A percentile compares a stretch with the other conserved stretches of the same genome.
Conservation (phyloP, 2,329 filamentous ascomycete species). For the Westerdykella ornata region DNA sequence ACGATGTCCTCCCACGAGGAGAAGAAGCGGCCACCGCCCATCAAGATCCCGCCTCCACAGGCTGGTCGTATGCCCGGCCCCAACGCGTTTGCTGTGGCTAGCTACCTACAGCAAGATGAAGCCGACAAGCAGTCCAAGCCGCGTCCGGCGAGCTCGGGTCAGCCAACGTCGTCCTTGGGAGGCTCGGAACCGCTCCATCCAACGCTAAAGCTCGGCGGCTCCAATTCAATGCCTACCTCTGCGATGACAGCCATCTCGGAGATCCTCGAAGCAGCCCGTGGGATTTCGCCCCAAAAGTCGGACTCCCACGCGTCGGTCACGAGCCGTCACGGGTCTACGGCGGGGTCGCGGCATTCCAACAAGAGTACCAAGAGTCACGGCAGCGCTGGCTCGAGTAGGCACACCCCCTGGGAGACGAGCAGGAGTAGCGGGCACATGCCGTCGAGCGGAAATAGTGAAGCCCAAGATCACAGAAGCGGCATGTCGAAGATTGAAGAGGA, state of each 20-base stretch:
- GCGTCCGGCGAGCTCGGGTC: background rate
- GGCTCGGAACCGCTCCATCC: conserved; percentile 1
- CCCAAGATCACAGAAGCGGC: conserved; percentile 4
- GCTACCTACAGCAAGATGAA: conserved; percentile 4
- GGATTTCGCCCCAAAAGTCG: conserved; percentile 18
- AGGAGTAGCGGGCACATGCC: background rate
- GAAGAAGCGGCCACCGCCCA: conserved; percentile 25
- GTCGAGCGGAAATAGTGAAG: background rate
- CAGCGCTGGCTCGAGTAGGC: too few species aligned
- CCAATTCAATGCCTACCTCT: conserved; percentile 4
- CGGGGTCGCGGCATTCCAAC: conserved; percentile 20
- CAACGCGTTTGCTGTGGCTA: conserved; percentile 14
- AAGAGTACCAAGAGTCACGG: conserved; percentile 5
- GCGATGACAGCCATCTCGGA: conserved; percentile 18
- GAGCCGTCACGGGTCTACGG: conserved; percentile 15
- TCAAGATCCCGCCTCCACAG: conserved; percentile 13
- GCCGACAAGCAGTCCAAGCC: conserved; percentile 7
- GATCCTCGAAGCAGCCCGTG: conserved; percentile 20
- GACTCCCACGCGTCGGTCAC: conserved; percentile 3
- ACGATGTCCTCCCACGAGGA: conserved; percentile 13
- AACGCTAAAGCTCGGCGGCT: conserved; percentile 4
- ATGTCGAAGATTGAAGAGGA: conserved; percentile 20
- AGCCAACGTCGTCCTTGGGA: background rate
- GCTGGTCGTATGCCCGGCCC: conserved; percentile 9
- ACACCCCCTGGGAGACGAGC: background rate